Evolutionary conservation across 2,329 filamentous ascomycete species (phyloP).

Genomic region (Trichoderma citrinoviride): DNA sequence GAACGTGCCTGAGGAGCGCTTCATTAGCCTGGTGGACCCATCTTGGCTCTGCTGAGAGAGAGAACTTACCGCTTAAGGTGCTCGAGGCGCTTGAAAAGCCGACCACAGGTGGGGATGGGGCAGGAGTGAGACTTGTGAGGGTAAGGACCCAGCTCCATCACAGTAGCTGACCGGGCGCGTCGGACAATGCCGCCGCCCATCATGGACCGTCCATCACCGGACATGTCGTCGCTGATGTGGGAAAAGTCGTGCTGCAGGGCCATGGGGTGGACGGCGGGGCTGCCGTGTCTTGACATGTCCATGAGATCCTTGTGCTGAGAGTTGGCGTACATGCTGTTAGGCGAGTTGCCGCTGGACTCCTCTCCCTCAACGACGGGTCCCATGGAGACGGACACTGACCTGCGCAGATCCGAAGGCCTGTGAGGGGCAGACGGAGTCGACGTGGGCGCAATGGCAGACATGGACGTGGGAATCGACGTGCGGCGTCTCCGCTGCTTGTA

Average conservation of each 20-base stretch:
- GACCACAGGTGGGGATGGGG: slow-evolving; percentile 96
- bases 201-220: slow-evolving; percentile 46
- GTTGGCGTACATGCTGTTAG: slow-evolving; percentile 71
- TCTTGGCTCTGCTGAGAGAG: not conserved
- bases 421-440: slow-evolving; percentile 63
- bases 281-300: slow-evolving; percentile 82
- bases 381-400: slow-evolving; percentile 86
- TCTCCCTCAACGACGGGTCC: slow-evolving; percentile 78
- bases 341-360: slow-evolving; percentile 74
- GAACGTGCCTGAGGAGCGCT: slow-evolving; percentile 72
- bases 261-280: slow-evolving; percentile 69
- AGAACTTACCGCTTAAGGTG: slow-evolving; percentile 90
- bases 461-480: slow-evolving; percentile 83
- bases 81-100: slow-evolving; percentile 97
- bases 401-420: slow-evolving; percentile 82
- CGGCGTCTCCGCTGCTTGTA: slow-evolving; percentile 96
- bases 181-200: slow-evolving; percentile 77
- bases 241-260: slow-evolving; percentile 69
- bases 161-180: slow-evolving; percentile 87
- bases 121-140: slow-evolving; percentile 98
- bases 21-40: not conserved
- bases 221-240: slow-evolving; percentile 61
- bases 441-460: slow-evolving; percentile 64
- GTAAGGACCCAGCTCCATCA: slow-evolving; percentile 95
- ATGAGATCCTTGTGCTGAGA: slow-evolving; percentile 74